Base-by-base conservation (phyloP, 441 rosid genomes). In the Kokia cookei region DNA sequence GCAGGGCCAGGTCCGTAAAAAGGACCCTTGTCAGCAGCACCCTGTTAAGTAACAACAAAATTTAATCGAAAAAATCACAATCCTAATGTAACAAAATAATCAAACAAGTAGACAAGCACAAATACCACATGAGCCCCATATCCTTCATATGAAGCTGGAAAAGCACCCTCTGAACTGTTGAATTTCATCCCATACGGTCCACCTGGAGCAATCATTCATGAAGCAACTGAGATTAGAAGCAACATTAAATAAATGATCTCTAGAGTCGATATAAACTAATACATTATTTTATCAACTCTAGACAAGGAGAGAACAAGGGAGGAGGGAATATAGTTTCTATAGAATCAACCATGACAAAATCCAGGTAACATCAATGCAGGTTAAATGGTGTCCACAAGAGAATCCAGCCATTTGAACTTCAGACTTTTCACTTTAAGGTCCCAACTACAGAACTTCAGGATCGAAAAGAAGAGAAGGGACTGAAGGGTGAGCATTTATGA, bases 171-270 rank as follows among this genome's bases (percentile, higher is more conserved):
- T 24, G 74, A 75, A 63, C 69, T 83, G 78, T 76, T 82, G 71
- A 78, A 90, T 78, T 85, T 88, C 87, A 83, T 84, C 77, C 94
- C 97, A 82, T 93, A 92, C 3, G 88, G 74, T 80, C 87, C 93
- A 75, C 94, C 97, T 92, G 64, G 70, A 73, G 72, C 67, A 71
- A 80, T 54, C 71, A 78, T 51, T 65, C 22, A 79, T 61, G 3
- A 81, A 45, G 73, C 71, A 19, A 51, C 72, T 73, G 69, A 70
- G 65, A 72, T 80, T 8, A 77, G 81, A 48, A 72, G 67, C 69
- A 74, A 75, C 19, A 69, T 12, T 63, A 10, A 42, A 67, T 60
- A 71, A 14, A 7, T 22, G 47, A 64, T 58, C 17, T 75, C 5
- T 53, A 32, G n/a, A 42, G 66, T 32, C 17, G 35, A 17, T 22